phyloP scores from a whole-genome alignment of 1,284 basidiomycete genomes.

The Austroboletus novae-zelandiae region DNA sequence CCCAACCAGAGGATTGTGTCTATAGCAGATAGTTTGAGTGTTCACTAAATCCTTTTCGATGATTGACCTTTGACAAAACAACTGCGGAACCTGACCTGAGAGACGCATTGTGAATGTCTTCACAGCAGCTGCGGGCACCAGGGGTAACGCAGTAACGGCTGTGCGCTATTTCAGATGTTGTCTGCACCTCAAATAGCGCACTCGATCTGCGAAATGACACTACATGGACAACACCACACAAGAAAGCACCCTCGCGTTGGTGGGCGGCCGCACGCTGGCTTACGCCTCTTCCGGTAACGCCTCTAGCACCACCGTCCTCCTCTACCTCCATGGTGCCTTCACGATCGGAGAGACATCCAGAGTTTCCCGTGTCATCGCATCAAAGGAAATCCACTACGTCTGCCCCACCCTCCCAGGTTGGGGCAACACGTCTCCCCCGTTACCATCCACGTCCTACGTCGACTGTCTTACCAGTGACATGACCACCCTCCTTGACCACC shows the following conservation, averaged over 20 bases:
- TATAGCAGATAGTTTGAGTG: no score
- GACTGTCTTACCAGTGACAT: slow-evolving; percentile 47
- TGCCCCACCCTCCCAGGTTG: slow-evolving; percentile 56
- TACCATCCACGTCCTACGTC: slow-evolving; percentile 36
- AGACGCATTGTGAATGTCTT: no score
- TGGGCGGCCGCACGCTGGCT: slow-evolving; percentile 47
- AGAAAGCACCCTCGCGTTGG: slow-evolving; percentile 42
- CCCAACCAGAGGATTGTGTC: background rate
- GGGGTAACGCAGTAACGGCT: no score
- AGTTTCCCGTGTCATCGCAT: slow-evolving; percentile 33
- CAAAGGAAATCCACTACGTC: slow-evolving; percentile 45
- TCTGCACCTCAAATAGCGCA: background rate
- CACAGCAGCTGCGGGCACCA: no score
- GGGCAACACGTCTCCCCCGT: slow-evolving; percentile 48
- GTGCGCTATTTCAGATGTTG: no score
- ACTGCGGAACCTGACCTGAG: background rate
- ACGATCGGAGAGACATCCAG: slow-evolving; percentile 41
- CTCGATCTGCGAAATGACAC: background rate
- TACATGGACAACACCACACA: slow-evolving; percentile 14
- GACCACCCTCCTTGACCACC: slow-evolving; percentile 46
- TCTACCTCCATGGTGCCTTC: slow-evolving; percentile 55
- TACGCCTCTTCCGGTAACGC: slow-evolving; percentile 49
- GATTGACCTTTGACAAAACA: no score
- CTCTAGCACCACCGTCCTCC: slow-evolving; percentile 44
- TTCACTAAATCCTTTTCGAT: no score